Evolutionary conservation across 257 asterid species (phyloP), one percentile per base, ranked within the genome.

Genomic region (Plantago major): DNA sequence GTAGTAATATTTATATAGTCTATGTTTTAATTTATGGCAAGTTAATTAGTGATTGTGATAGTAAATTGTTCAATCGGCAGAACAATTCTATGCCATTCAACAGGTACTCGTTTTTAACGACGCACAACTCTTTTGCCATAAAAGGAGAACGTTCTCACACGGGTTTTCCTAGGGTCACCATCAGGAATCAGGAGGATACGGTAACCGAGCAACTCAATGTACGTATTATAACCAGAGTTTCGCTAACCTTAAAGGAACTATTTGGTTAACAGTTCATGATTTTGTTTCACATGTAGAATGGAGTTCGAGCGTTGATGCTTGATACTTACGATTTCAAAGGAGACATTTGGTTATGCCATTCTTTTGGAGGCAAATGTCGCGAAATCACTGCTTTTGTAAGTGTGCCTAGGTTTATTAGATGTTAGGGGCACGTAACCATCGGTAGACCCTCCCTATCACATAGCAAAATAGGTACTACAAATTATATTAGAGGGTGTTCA

Each of bases 291-390:
- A 38, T 43, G 16, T 51, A 86, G 95, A 81, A 80, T 70, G 95
- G 97, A 17, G 91, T 89, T 14, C 90, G 95, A 11, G 97, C 79
- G 0, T 58, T 86, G 56, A 86, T 86, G 97, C 86, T 89, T 9
- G 97, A 89, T 63, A 76, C 83, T 0, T 89, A 86, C 18, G 95
- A 89, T 68, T 86, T 58, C 13, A 50, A 80, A 42, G 95, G 88
- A 45, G 86, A 69, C 63, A 76, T 86, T 42, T 89, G 96, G 96
- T 12, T 89, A 59, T 89, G 96, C 76, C 96, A 89, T 70, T 89
- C 96, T 2, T 84, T 82, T 38, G 81, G 84, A 22, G 91, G 95
- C 72, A 11, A 30, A 18, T 89, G 95, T 57, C 74, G 54, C 40
- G 87, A 86, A 55, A 58, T 43, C 14, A 86, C 97, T 0, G 89